Evolutionary conservation across 2,329 filamentous ascomycete genomes (phyloP), one percentile per base, ranked within the genome.

Genomic region (Aureobasidium pullulans): DNA sequence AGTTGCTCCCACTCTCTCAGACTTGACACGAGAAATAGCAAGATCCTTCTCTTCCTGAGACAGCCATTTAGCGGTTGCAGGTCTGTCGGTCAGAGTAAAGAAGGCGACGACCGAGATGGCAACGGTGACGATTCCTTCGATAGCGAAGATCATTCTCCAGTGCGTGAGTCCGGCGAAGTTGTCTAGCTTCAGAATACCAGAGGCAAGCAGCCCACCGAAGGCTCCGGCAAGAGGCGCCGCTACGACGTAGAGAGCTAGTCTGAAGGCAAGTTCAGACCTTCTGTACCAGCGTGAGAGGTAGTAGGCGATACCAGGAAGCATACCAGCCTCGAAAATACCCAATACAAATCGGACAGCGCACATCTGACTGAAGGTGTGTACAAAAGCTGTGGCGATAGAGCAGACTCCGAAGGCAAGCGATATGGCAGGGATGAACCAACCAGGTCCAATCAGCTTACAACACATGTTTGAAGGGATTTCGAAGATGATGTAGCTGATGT

Each of bases 241-340:
- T 59, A 88, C 84, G 58, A 89, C 83, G 71, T 88, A 89, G 1
- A 89, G 73, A 0, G 84, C 81, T 0, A 89, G 74, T 0, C 86
- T 79, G 69, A 88, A 88, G 0, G 83, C 80, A 6, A 90, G 74
- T 70, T 90, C 87, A 52, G 79, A 80, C 34, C 84, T 77, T n/a
- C 85, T 77, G 64, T 89, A 90, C 46, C 46, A 59, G 6, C 47
- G 36, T 4, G 46, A 50, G 2, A 50, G 57, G 39, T 52, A 90
- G 71, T 89, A 90, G 0, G 86, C 85, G 42, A 89, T 88, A 0
- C 87, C 87, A 0, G 87, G 87, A 57, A 90, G 71, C 81, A 90
- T 84, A 7, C 87, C 87, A 0, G 87, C 84, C 71, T 91, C 88
- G 60, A 89, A 89, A 10, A 87, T 71, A 5, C 76, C 76, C 3